phyloP scores from a whole-genome alignment of 2,329 filamentous ascomycete species.

The Drechslerella stenobrocha region DNA sequence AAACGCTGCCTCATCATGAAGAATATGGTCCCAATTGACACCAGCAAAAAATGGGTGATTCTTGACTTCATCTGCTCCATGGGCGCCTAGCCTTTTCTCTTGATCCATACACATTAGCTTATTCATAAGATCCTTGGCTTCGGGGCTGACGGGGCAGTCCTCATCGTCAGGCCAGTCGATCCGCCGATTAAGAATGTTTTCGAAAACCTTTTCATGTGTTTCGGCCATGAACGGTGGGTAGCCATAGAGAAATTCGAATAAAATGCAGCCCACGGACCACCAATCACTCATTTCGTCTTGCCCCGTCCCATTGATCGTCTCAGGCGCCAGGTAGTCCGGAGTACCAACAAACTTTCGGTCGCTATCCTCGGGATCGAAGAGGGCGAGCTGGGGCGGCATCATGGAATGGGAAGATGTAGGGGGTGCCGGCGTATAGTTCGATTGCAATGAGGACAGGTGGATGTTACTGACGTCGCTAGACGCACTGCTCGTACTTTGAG shows the following conservation, averaged over 20 bases:
- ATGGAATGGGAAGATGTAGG: constrained; percentile 61
- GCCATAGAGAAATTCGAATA: constrained; percentile 94
- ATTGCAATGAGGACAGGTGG: constrained; percentile 50
- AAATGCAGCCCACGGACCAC: constrained; percentile 99
- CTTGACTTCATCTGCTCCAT: constrained; percentile 91
- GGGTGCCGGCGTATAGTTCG: constrained; percentile 48
- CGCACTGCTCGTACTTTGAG: constrained; percentile 69
- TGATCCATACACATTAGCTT: constrained; percentile 84
- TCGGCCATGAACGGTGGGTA: constrained; percentile 89
- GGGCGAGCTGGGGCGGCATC: constrained; percentile 88
- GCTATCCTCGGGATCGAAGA: constrained; percentile 93
- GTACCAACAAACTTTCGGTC: constrained; percentile 93
- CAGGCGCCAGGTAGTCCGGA: constrained; percentile 92
- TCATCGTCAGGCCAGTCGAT: constrained; percentile 90
- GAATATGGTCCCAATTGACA: constrained; percentile 82
- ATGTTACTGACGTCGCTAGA: constrained; percentile 67
- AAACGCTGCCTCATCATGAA: constrained; percentile 96
- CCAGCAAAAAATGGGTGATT: constrained; percentile 85
- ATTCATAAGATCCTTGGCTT: constrained; percentile 94
- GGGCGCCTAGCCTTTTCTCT: constrained; percentile 78
- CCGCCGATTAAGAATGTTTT: constrained; percentile 86
- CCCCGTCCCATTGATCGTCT: constrained; percentile 91
- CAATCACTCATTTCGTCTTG: constrained; percentile 99
- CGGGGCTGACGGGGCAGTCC: constrained; percentile 70
- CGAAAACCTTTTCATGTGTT: constrained; percentile 90